Percentiles rank a stretch among this genome's conserved stretches.
These are phyloP conservation scores for Brassica juncea DNA, from an alignment of 345 rosid species.

Conservation along the genomic window DNA sequence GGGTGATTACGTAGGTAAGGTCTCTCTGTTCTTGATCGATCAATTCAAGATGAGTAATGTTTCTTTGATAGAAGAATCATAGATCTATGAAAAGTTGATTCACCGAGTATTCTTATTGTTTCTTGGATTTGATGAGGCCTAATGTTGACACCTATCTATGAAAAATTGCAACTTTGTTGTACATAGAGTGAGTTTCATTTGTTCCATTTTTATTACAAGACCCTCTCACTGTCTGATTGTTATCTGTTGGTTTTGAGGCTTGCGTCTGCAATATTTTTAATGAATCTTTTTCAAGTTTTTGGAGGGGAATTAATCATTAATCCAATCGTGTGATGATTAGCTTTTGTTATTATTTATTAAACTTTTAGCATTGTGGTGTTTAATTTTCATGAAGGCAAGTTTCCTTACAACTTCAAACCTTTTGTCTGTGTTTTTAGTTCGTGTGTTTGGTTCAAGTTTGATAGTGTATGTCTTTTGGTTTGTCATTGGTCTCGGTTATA, in stretches of 20 bases:
- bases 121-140: background rate
- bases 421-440: background rate
- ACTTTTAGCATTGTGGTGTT: background rate
- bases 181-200: conserved; percentile 2
- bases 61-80: background rate
- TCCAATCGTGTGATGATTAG: background rate
- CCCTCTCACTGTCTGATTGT: background rate
- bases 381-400: background rate
- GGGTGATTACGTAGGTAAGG: conserved; percentile 97
- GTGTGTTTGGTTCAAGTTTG: background rate
- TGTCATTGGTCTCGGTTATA: conserved; percentile 4
- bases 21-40: conserved; percentile 23
- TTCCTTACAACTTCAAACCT: background rate
- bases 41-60: background rate
- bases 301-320: background rate
- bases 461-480: background rate
- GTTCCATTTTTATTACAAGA: background rate
- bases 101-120: background rate
- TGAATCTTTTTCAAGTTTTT: background rate
- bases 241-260: background rate
- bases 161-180: background rate
- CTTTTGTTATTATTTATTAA: background rate
- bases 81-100: background rate
- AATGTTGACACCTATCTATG: background rate
- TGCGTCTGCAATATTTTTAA: background rate